These are phyloP conservation scores for Colletotrichum paranaense DNA, from an alignment of 2,329 filamentous ascomycete species.

Conservation along the genomic window DNA sequence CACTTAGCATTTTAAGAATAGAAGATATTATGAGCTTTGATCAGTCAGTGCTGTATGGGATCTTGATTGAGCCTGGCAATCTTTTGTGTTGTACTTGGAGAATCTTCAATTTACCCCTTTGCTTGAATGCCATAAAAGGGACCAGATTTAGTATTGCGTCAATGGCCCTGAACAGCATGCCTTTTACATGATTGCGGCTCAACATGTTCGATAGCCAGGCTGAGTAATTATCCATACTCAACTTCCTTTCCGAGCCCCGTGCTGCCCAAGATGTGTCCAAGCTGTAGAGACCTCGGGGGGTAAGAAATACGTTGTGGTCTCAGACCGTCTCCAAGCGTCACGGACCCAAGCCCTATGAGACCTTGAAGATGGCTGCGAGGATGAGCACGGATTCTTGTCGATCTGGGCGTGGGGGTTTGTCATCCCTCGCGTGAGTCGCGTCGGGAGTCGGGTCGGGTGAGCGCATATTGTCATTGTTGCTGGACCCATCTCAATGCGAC, in stretches of 20 bases:
- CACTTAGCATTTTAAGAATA: not conserved
- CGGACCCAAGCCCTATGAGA: not conserved
- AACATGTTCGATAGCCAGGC: too few species aligned
- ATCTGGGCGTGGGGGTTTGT: constrained; percentile 5
- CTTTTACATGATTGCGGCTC: too few species aligned
- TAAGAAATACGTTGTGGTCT: not conserved
- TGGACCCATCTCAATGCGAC: constrained; percentile 1
- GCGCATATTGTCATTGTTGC: not conserved
- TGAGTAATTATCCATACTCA: not conserved
- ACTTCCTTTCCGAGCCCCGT: not conserved
- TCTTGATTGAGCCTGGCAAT: too few species aligned
- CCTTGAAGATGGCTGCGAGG: not conserved
- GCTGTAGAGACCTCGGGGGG: not conserved
- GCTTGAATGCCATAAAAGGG: too few species aligned
- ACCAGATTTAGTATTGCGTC: too few species aligned
- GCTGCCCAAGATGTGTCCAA: not conserved
- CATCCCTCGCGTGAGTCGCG: not conserved
- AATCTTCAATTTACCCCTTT: too few species aligned
- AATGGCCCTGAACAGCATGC: too few species aligned
- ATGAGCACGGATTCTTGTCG: not conserved
- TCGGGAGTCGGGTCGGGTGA: not conserved
- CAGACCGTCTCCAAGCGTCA: not conserved
- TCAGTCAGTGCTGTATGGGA: too few species aligned
- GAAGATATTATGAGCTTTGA: too few species aligned
- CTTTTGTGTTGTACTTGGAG: too few species aligned